These are phyloP conservation scores for Cerioporus squamosus DNA, from an alignment of 1,284 basidiomycete genomes.

Conservation along the genomic window DNA sequence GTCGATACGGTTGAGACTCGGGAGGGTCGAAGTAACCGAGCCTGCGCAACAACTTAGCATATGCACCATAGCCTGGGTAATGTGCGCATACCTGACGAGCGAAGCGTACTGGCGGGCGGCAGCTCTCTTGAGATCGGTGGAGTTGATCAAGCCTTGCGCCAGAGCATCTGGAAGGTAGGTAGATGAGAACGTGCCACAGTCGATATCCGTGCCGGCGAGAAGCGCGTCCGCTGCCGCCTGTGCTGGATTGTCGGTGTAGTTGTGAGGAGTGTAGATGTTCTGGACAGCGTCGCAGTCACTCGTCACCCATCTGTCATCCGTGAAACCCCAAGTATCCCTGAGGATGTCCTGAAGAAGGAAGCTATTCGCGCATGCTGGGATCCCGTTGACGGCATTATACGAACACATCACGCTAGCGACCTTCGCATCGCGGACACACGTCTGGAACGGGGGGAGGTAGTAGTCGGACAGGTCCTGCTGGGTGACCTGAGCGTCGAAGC, in stretches of 20 bases:
- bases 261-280: conserved; percentile 53
- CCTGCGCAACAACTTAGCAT: conserved; percentile 27
- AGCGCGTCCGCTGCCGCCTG: conserved; percentile 54
- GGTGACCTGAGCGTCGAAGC: conserved; percentile 57
- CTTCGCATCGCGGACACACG: conserved; percentile 60
- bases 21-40: conserved; percentile 61
- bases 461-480: conserved; percentile 60
- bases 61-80: neutral
- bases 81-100: conserved; percentile 48
- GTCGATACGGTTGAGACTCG: conserved; percentile 51
- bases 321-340: conserved; percentile 56
- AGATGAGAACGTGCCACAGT: conserved; percentile 55
- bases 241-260: conserved; percentile 46
- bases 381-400: conserved; percentile 63
- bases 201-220: conserved; percentile 58
- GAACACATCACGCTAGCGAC: conserved; percentile 63
- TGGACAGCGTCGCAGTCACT: conserved; percentile 45
- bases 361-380: conserved; percentile 56
- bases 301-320: conserved; percentile 55
- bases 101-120: conserved; percentile 53
- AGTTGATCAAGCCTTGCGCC: conserved; percentile 49
- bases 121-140: conserved; percentile 46
- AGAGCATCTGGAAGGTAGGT: conserved; percentile 49
- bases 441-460: conserved; percentile 58
- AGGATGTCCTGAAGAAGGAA: conserved; percentile 56